Base-by-base conservation (phyloP, 2,329 filamentous ascomycete genomes). In the Mollisiaceae sp. region DNA sequence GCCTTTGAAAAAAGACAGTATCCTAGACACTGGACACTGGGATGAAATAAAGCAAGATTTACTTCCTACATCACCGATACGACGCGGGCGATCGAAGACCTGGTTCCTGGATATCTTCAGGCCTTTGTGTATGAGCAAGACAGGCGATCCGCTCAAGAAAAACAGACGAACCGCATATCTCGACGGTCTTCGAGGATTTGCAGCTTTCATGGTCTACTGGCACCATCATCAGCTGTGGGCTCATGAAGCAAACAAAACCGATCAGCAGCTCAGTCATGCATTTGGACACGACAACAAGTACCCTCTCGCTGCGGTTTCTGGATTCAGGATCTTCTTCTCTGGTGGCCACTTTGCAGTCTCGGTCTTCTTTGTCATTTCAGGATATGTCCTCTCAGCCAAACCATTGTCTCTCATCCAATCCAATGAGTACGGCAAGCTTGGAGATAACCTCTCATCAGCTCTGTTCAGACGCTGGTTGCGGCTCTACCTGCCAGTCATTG, bases 271-370 rank as follows among this genome's bases (percentile, higher is more conserved):
- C 9, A 55, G 22, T 4, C 66, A 64, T 60, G 77, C 77, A 1
- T 74, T 67, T 59, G 67, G 71, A 75, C 64, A 76, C 76, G 68
- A 73, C 68, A 45, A 73, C 69, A 45, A 70, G 58, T 67, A 69
- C 69, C 56, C 71, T 78, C 60, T 82, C 79, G 71, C 74, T 77
- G 27, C 81, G 62, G 79, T 91, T 4, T 89, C 87, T 4, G 80
- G 82, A 0, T 75, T 92, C 39, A 81, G 89, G 35, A 79, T 80
- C 41, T 82, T 91, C 70, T 88, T 90, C 73, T 80, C 82, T 1
- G 85, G 87, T 1, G 86, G 87, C 0, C 86, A 90, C 68, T 85
- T 84, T 54, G 85, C 87, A 6, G 84, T 86, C 78, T 20, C 81
- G 66, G 76, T 83, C 45, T 83, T 83, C 75, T 84, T 83, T 71